These are phyloP conservation scores for Candida boidinii DNA, from an alignment of 805 yeast species.

Conservation along the genomic window DNA sequence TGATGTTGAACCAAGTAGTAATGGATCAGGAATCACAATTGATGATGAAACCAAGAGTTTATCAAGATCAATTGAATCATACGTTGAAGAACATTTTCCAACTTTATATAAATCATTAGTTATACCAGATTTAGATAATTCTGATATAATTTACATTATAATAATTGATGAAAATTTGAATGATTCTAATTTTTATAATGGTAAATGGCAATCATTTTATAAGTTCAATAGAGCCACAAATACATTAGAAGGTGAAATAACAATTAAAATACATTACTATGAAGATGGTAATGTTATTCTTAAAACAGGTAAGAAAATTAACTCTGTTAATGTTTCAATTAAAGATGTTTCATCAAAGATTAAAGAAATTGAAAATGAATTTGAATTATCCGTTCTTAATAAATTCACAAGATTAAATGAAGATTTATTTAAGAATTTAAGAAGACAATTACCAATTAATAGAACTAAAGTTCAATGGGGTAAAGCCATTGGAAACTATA, in stretches of 20 bases:
- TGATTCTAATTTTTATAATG: constrained; percentile 78
- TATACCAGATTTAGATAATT: constrained; percentile 30
- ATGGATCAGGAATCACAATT: constrained; percentile 14
- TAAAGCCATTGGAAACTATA: constrained; percentile 80
- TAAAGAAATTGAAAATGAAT: constrained; percentile 44
- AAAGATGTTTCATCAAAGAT: constrained; percentile 36
- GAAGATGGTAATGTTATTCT: constrained; percentile 95
- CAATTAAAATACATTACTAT: constrained; percentile 78
- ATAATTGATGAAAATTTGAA: constrained; percentile 67
- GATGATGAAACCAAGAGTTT: constrained; percentile 8
- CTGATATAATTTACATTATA: constrained; percentile 30
- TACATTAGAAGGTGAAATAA: constrained; percentile 42
- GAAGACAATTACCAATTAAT: constrained; percentile 90
- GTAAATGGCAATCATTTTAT: constrained; percentile 76
- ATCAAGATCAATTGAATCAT: constrained; percentile 29
- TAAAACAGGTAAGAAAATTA: constrained; percentile 33
- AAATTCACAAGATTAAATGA: constrained; percentile 71
- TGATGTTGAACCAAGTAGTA: constrained; percentile 40
- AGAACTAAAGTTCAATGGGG: constrained; percentile 94
- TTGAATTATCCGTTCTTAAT: constrained; percentile 51
- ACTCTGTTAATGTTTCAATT: constrained; percentile 6
- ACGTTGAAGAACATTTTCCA: constrained; percentile 63
- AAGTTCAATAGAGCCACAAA: constrained; percentile 25
- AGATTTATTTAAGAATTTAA: constrained; percentile 67
- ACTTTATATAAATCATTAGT: constrained; percentile 38